Conservation (phyloP, 305 asterid genomes). For the Plantago coronopus region DNA sequence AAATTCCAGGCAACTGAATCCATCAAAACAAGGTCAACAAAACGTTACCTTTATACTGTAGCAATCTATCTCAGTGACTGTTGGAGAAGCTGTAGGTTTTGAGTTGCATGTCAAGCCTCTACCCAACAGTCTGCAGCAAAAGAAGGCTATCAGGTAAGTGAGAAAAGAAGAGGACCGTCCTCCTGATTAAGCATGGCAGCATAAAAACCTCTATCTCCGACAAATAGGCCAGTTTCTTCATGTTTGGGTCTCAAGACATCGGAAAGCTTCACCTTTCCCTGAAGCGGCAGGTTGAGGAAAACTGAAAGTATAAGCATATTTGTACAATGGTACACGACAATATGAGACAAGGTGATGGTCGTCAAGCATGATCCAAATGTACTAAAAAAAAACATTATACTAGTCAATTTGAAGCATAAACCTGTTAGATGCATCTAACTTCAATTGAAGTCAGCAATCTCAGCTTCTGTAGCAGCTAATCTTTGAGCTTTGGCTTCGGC, state of each 20-base stretch:
- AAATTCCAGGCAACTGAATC: conserved; percentile 12
- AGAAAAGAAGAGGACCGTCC: conserved; percentile 9
- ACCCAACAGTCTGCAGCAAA: conserved; percentile 80
- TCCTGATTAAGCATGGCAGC: conserved; percentile 15
- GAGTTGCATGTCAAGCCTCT: conserved; percentile 98
- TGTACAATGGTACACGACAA: conserved; percentile 1
- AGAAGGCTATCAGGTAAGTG: conserved; percentile 23
- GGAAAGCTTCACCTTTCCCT: conserved; percentile 48
- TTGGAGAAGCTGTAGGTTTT: conserved; percentile 91
- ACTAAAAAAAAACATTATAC: not conserved
- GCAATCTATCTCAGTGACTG: conserved; percentile 94
- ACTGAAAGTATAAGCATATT: conserved; percentile 12
- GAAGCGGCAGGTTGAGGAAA: conserved; percentile 23
- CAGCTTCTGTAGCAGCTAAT: conserved; percentile 91
- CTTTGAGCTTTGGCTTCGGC: conserved; percentile 87
- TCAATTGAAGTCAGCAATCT: conserved; percentile 85
- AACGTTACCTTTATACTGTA: conserved; percentile 72
- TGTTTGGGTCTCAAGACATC: conserved; percentile 48
- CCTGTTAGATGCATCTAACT: conserved; percentile 75
- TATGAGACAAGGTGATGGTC: not conserved
- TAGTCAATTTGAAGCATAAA: conserved; percentile 18
- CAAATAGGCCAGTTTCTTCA: conserved; percentile 59
- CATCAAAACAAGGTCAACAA: conserved; percentile 6
- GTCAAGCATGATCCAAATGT: too few relatives aligned
- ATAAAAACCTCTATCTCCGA: conserved; percentile 61